Conservation (phyloP, 2,329 filamentous ascomycete genomes). For the Pestalotiopsis sp. region DNA sequence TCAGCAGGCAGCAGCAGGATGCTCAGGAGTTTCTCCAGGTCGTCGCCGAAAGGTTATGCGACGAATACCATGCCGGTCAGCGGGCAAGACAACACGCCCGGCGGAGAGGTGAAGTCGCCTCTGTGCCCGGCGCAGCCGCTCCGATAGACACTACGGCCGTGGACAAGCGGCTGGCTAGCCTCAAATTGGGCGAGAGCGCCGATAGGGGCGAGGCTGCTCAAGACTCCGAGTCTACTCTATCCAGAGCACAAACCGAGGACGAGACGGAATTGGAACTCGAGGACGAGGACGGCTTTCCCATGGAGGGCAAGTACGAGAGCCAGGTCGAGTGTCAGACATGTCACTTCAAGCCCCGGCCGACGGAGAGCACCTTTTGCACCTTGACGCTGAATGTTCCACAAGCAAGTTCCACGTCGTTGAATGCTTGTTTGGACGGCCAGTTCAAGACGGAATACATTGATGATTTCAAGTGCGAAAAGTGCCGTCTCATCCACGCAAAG, state of each 20-base stretch:
- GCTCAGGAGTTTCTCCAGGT: slow-evolving; percentile 97
- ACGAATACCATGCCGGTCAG: slow-evolving; percentile 88
- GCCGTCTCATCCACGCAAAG: slow-evolving; percentile 80
- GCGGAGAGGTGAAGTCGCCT: slow-evolving; percentile 28
- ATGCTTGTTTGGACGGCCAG: slow-evolving; percentile 88
- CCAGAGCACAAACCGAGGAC: slow-evolving; percentile 18
- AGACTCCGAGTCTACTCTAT: slow-evolving; percentile 14
- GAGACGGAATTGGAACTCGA: slow-evolving; percentile 31
- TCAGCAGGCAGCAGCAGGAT: slow-evolving; percentile 94
- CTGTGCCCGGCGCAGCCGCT: slow-evolving; percentile 14
- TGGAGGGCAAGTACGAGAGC: slow-evolving; percentile 92
- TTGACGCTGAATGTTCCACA: slow-evolving; percentile 91
- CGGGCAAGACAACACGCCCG: slow-evolving; percentile 67
- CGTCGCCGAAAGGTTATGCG: slow-evolving; percentile 86
- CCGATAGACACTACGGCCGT: slow-evolving; percentile 30
- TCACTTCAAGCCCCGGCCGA: slow-evolving; percentile 84
- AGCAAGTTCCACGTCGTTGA: slow-evolving; percentile 77
- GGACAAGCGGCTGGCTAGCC: slow-evolving; percentile 31
- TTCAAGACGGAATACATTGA: slow-evolving; percentile 96
- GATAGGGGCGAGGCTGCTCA: slow-evolving; percentile 15
- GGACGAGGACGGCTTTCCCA: slow-evolving; percentile 77
- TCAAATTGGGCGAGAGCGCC: slow-evolving; percentile 26
- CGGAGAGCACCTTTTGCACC: slow-evolving; percentile 84
- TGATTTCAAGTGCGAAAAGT: slow-evolving; percentile 94
- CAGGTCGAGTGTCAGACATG: slow-evolving; percentile 92